Base-by-base conservation (phyloP, 2,329 filamentous ascomycete species). In the Pyrenochaeta sp. region DNA sequence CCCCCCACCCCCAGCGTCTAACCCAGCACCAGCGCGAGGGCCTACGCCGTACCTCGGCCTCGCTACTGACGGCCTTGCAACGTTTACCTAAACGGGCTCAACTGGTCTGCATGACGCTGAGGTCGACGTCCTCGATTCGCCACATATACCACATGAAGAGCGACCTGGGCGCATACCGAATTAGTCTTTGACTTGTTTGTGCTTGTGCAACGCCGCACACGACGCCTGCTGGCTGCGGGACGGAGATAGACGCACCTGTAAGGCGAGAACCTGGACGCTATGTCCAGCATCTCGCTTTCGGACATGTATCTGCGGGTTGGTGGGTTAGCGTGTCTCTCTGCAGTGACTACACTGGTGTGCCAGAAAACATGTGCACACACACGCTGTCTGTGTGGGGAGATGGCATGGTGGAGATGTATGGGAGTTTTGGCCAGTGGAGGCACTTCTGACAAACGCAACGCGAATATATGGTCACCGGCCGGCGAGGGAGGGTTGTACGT, bases 121-220 rank as follows among this genome's bases (percentile, higher is more conserved):
- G 74, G 69, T 95, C 88, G 3, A 90, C 90, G 65, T 90, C 84
- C 66, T 87, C 88, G 8, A 93, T 85, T 46, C 87, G 79, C 92
- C 93, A 96, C 89, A 96, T 96, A 68, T 96, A 96, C 92, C 92
- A 96, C 92, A 96, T 96, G 64, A 96, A 96, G 29, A 96, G 69
- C 60, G 87, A 94, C 65, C 92, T 86, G 38, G 4, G 17, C 14
- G 3, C 19, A 9, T 7, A 11, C n/a, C 7, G 9, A 10, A 9
- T 41, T 26, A 51, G 44, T 22, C 28, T n/a, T n/a, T n/a, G n/a
- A n/a, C n/a, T n/a, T n/a, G n/a, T n/a, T n/a, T n/a, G n/a, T n/a
- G n/a, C n/a, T 34, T 42, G 44, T 44, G 24, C 10, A 27, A 44
- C 35, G 19, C 23, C 28, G n/a, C 27, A 24, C 21, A 32, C n/a